Conservation (phyloP, 2,329 filamentous ascomycete genomes). For the Diplodia mutila region DNA sequence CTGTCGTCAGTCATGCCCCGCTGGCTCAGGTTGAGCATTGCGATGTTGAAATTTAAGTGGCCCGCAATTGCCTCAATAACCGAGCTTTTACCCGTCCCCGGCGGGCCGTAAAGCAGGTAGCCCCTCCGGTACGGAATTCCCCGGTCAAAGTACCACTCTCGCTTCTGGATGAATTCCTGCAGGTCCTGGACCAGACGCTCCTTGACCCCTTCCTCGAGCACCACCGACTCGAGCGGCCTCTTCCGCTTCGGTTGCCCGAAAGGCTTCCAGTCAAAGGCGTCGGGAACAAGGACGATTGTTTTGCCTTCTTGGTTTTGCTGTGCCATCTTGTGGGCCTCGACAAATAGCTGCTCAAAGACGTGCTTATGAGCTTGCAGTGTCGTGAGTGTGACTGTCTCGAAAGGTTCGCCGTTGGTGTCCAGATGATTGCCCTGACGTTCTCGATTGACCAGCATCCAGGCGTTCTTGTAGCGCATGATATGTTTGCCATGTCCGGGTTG, state of each 20-base stretch:
- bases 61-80: constrained; percentile 95
- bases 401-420: constrained; percentile 81
- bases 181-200: constrained; percentile 81
- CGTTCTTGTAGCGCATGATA: constrained; percentile 81
- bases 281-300: constrained; percentile 84
- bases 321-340: constrained; percentile 81
- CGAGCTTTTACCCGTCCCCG: constrained; percentile 90
- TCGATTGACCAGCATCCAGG: constrained; percentile 84
- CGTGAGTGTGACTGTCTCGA: constrained; percentile 91
- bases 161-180: constrained; percentile 75
- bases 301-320: constrained; percentile 84
- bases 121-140: constrained; percentile 91
- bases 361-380: constrained; percentile 87
- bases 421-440: constrained; percentile 78
- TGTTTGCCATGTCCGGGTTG: constrained; percentile 91
- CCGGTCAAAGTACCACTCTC: constrained; percentile 90
- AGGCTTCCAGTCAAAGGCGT: constrained; percentile 77
- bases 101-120: constrained; percentile 86
- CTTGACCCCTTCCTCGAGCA: constrained; percentile 81
- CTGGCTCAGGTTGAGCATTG: constrained; percentile 89
- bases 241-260: constrained; percentile 87
- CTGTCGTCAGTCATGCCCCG: constrained; percentile 88
- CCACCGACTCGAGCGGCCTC: constrained; percentile 82
- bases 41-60: constrained; percentile 89
- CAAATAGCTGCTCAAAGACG: constrained; percentile 88